Conservation (phyloP, 2,329 filamentous ascomycete genomes). For the Colletotrichum lindemuthianum region DNA sequence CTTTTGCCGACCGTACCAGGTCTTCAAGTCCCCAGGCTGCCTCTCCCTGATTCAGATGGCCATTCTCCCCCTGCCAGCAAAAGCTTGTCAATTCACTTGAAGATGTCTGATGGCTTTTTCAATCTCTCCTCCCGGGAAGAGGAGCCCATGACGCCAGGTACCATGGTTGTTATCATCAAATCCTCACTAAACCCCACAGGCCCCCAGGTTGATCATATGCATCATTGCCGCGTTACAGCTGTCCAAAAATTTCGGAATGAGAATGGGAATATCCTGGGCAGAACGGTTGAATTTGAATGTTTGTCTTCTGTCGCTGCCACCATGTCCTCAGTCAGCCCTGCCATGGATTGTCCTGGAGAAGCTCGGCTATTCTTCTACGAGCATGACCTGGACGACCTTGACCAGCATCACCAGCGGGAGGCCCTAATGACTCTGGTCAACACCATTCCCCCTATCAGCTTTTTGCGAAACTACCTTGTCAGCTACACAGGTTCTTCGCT, state of each 20-base stretch:
- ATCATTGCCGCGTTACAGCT: conserved; percentile 29
- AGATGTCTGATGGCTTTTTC: conserved; percentile 36
- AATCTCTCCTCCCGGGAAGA: conserved; percentile 40
- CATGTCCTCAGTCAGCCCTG: not conserved
- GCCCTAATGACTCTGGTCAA: conserved; percentile 64
- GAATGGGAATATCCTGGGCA: conserved; percentile 43
- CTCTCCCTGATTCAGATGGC: no score
- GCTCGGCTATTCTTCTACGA: conserved; percentile 55
- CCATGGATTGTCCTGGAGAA: conserved; percentile 14
- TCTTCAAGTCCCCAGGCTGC: no score
- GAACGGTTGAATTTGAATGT: conserved; percentile 21
- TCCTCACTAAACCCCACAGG: not conserved
- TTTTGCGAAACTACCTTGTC: conserved; percentile 64
- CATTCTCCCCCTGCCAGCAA: no score
- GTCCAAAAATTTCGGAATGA: conserved; percentile 39
- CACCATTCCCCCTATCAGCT: conserved; percentile 68
- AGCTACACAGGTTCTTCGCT: conserved; percentile 52
- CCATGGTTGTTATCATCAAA: conserved; percentile 27
- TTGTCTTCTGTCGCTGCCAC: not conserved
- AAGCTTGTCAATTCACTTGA: no score
- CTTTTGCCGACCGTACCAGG: not conserved
- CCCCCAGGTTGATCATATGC: not conserved
- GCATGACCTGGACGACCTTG: conserved; percentile 67
- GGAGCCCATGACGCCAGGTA: conserved; percentile 20
- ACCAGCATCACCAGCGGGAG: conserved; percentile 54